Conservation (phyloP, 129 eudicot species). For the Deinandra increscens region DNA sequence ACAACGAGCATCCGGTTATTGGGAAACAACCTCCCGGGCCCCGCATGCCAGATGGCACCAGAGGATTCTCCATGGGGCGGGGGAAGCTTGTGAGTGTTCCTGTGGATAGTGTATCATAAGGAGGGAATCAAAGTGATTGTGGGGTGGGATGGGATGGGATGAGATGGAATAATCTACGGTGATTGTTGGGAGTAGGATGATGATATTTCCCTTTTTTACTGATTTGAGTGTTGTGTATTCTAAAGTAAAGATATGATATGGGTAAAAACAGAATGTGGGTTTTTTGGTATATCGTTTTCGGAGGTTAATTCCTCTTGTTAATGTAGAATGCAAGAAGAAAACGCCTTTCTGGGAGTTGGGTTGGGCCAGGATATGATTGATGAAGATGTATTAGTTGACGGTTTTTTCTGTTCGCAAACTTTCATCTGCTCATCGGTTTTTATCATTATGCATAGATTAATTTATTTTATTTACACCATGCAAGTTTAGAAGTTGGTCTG, state of each 20-base stretch:
- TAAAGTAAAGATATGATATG: conserved; percentile 33
- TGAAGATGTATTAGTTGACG: conserved; percentile 20
- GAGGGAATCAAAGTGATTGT: background rate
- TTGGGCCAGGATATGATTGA: conserved; percentile 11
- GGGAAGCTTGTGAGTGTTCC: conserved; percentile 57
- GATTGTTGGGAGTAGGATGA: conserved; percentile 20
- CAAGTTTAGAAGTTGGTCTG: too few species aligned
- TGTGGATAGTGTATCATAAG: conserved; percentile 28
- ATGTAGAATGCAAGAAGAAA: conserved; percentile 28
- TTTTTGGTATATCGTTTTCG: conserved; percentile 15
- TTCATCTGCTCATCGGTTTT: background rate
- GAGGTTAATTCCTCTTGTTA: conserved; percentile 29
- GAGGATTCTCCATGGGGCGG: conserved; percentile 93
- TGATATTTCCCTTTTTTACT: conserved; percentile 1
- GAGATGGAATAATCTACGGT: conserved; percentile 21
- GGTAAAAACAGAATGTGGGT: conserved; percentile 24
- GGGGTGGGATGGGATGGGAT: background rate
- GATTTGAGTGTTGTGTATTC: conserved; percentile 29
- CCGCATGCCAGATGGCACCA: conserved; percentile 98
- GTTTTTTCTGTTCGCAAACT: conserved; percentile 16
- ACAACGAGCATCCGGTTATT: conserved; percentile 34
- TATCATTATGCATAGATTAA: too few species aligned
- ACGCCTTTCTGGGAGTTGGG: conserved; percentile 15
- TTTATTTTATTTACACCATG: too few species aligned
- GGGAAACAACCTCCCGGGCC: conserved; percentile 78